Conservation (phyloP, 192 early-diverging fungal species). For the Obelidium mucronatum region DNA sequence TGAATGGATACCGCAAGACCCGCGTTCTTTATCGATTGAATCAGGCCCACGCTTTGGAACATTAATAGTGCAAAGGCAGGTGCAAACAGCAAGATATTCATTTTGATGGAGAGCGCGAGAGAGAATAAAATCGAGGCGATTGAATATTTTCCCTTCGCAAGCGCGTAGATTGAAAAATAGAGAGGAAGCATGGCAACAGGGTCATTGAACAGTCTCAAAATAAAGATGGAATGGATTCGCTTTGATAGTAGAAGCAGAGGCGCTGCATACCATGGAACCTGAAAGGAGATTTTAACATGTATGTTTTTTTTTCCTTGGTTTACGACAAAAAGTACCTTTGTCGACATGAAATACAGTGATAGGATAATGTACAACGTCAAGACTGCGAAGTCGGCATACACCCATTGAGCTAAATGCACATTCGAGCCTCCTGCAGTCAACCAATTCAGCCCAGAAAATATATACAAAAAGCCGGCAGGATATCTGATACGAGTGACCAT, state of each 20-base stretch:
- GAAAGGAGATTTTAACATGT: not conserved
- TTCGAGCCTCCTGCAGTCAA: slow-evolving; percentile 73
- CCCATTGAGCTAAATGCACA: slow-evolving; percentile 78
- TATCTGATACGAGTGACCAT: slow-evolving; percentile 64
- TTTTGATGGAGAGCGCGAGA: slow-evolving; percentile 87
- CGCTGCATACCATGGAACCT: slow-evolving; percentile 74
- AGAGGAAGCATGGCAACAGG: slow-evolving; percentile 87
- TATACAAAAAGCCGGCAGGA: slow-evolving; percentile 92
- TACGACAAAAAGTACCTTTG: slow-evolving; percentile 34
- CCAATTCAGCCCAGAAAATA: slow-evolving; percentile 77
- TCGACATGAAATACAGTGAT: slow-evolving; percentile 68
- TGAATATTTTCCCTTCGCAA: slow-evolving; percentile 61
- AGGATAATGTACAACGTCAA: slow-evolving; percentile 71
- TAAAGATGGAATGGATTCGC: slow-evolving; percentile 93
- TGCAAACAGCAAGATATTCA: slow-evolving; percentile 93
- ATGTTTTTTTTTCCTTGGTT: not conserved
- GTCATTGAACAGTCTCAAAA: slow-evolving; percentile 94
- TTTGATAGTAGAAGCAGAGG: slow-evolving; percentile 74
- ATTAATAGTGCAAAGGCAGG: slow-evolving; percentile 81
- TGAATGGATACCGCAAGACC: slow-evolving; percentile 41
- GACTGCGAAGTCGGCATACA: slow-evolving; percentile 83
- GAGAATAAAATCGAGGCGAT: slow-evolving; percentile 72
- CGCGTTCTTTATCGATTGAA: slow-evolving; percentile 57
- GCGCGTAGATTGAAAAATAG: slow-evolving; percentile 70
- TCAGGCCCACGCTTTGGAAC: slow-evolving; percentile 54